Base-by-base conservation (phyloP, 2,329 filamentous ascomycete species). In the Claviceps cyperi region DNA sequence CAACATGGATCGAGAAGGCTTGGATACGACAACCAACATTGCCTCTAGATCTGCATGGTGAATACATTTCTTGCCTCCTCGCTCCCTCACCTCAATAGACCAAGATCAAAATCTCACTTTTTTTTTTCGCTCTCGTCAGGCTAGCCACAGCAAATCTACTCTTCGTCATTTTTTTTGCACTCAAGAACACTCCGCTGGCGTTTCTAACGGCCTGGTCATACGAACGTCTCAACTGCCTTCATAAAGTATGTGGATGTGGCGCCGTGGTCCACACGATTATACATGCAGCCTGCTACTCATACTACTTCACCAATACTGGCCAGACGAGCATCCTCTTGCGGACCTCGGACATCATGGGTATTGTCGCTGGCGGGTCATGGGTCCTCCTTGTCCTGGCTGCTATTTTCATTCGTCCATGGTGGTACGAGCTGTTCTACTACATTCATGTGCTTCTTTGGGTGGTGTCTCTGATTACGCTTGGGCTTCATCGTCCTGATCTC, bases 101-200 rank as follows among this genome's bases (percentile, higher is more conserved):
- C 5, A 5, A 28, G n/a, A 28, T 43, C 24, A 24, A n/a, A 24
- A 13, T 45, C 8, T 22, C 21, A 21, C 13, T 5, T 11, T 36
- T n/a, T 11, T 36, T n/a, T 1, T 11, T 5, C 17, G 17, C 15
- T 4, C 5, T 13, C 6, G 4, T 24, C 32, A 71, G 69, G 69
- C 59, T 71, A 51, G 59, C 64, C 1, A 55, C 69, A 15, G 58
- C 53, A 11, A 81, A 81, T 55, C 59, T 78, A 32, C 62, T 66
- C 13, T 62, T 81, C 15, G 67, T 77, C 13, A 64, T 78, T 13
- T 73, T 80, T 46, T 63, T 81, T 15, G 68, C 72, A 1, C 64
- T 81, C 41, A 80, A 79, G 56, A 79, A 80, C 57, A 80, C 77
- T 0, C 78, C 77, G 0, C 59, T 81, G 17, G 72, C 72, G 0